Percentiles rank a stretch among this genome's conserved stretches.
Conservation (phyloP, 2,329 filamentous ascomycete genomes). For the Xylariaceae sp. region DNA sequence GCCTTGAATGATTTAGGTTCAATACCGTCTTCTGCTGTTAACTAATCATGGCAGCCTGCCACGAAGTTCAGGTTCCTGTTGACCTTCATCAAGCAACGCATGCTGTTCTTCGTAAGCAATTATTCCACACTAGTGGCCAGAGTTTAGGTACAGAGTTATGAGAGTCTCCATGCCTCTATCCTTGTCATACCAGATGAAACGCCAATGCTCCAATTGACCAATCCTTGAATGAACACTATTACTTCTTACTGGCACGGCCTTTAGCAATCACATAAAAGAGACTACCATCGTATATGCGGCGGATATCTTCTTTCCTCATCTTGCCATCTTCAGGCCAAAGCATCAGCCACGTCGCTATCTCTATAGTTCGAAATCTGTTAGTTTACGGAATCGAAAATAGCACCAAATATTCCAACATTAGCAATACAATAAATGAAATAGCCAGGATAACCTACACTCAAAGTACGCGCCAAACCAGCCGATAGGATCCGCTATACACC, state of each 20-base stretch:
- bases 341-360: conserved; percentile 53
- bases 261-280: conserved; percentile 53
- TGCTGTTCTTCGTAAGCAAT: too few relatives aligned
- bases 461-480: conserved; percentile 41
- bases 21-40: too few relatives aligned
- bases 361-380: conserved; percentile 8
- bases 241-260: conserved; percentile 25
- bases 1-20: too few relatives aligned
- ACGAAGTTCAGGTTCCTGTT: too few relatives aligned
- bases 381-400: background rate
- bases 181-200: too few relatives aligned
- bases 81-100: too few relatives aligned
- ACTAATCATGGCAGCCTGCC: too few relatives aligned
- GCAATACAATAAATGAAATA: background rate
- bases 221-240: background rate
- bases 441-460: conserved; percentile 40
- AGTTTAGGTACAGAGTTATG: too few relatives aligned
- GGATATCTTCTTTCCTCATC: conserved; percentile 63
- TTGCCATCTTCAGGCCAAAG: conserved; percentile 62
- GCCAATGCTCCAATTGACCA: too few relatives aligned
- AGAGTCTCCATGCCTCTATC: too few relatives aligned
- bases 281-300: conserved; percentile 60
- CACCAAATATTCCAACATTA: too few relatives aligned
- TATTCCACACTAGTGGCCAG: too few relatives aligned
- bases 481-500: conserved; percentile 51